Evolutionary conservation across 1,139 yeast species (phyloP).

Genomic region (Meyerozyma elateridarum): DNA sequence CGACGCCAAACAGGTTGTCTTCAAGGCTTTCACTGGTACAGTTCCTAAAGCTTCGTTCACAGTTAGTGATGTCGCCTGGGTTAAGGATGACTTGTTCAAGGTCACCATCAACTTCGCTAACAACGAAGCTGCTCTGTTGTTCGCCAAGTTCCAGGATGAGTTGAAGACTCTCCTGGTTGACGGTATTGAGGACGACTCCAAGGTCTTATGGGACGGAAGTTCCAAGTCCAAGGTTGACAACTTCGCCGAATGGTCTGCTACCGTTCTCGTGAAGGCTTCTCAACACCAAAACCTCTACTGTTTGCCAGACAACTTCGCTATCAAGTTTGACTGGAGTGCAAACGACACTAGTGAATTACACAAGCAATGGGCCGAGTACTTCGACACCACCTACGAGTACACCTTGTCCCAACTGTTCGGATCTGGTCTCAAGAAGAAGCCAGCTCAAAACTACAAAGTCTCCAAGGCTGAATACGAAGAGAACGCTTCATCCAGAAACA

Average conservation of each 20-base stretch:
- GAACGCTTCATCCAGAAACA: not conserved
- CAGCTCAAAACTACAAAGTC: conserved; percentile 7
- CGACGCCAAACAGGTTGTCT: conserved; percentile 2
- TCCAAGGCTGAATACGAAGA: conserved; percentile 8
- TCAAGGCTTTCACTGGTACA: conserved; percentile 1
- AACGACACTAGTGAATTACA: conserved; percentile 13
- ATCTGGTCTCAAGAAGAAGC: conserved; percentile 7
- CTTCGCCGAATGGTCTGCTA: conserved; percentile 25
- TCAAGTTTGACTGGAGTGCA: conserved; percentile 19
- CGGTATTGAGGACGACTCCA: not conserved
- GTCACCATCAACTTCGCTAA: conserved; percentile 24
- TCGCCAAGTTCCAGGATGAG: conserved; percentile 18
- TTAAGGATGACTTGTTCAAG: conserved; percentile 23
- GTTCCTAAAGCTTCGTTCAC: conserved; percentile 27
- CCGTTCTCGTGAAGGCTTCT: conserved; percentile 21
- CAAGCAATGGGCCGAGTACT: conserved; percentile 16
- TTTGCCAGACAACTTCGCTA: conserved; percentile 26
- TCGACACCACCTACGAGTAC: conserved; percentile 16
- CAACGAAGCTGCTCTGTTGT: conserved; percentile 19
- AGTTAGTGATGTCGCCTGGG: conserved; percentile 22
- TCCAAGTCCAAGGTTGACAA: conserved; percentile 20
- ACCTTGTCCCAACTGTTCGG: conserved; percentile 13
- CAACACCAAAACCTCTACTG: conserved; percentile 21
- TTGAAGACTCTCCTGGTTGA: conserved; percentile 14
- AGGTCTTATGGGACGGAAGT: conserved; percentile 12